These are phyloP conservation scores for Myrica gale DNA, from an alignment of 306 rosid species.

Conservation along the genomic window DNA sequence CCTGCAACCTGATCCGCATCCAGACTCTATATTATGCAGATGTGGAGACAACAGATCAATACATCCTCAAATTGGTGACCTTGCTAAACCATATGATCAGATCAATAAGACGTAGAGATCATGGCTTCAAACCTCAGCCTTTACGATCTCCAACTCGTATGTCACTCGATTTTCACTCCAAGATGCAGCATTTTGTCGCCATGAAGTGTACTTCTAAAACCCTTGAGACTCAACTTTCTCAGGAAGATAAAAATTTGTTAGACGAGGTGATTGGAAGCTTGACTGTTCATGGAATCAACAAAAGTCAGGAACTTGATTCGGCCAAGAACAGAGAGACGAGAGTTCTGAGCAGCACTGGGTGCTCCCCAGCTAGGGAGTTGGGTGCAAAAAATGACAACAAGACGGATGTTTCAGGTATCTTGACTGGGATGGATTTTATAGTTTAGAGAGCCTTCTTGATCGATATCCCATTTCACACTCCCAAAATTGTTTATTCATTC, in stretches of 20 bases:
- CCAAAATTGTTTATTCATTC: slow-evolving; percentile 15
- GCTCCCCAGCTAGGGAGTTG: slow-evolving; percentile 48
- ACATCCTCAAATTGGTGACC: slow-evolving; percentile 65
- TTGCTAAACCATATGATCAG: slow-evolving; percentile 65
- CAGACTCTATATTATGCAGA: slow-evolving; percentile 84
- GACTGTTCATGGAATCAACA: slow-evolving; percentile 52
- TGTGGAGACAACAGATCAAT: slow-evolving; percentile 62
- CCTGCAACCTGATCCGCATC: slow-evolving; percentile 57
- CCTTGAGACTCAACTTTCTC: slow-evolving; percentile 39
- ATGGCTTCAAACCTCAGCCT: slow-evolving; percentile 45
- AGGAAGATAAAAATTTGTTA: slow-evolving; percentile 53
- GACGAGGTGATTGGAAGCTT: slow-evolving; percentile 53
- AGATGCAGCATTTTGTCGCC: slow-evolving; percentile 48
- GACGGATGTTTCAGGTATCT: slow-evolving; percentile 46
- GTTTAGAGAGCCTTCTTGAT: slow-evolving; percentile 11
- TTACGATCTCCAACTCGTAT: slow-evolving; percentile 55
- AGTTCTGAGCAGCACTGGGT: slow-evolving; percentile 50
- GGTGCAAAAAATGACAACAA: slow-evolving; percentile 22
- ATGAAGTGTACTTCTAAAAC: slow-evolving; percentile 27
- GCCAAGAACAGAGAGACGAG: slow-evolving; percentile 34
- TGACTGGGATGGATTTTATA: slow-evolving; percentile 48
- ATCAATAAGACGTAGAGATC: slow-evolving; percentile 57
- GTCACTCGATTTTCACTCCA: slow-evolving; percentile 55
- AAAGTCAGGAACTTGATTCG: slow-evolving; percentile 52
- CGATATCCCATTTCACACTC: not conserved